These are phyloP conservation scores for Penicillium cataractarum DNA, from an alignment of 495 filamentous ascomycete genomes.

Conservation along the genomic window DNA sequence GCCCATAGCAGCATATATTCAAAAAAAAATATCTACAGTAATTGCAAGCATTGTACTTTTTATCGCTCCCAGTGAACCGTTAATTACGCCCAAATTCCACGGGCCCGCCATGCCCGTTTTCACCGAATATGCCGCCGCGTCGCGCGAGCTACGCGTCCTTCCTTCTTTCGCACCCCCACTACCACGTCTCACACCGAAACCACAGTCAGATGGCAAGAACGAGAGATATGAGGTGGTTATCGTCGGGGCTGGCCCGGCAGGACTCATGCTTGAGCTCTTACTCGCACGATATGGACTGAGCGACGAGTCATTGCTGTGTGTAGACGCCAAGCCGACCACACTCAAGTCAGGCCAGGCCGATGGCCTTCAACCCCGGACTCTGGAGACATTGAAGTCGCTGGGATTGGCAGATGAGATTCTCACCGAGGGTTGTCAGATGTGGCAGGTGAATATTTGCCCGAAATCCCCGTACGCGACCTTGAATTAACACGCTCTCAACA, in stretches of 20 bases:
- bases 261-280: slow-evolving; percentile 50
- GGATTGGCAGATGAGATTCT: slow-evolving; percentile 44
- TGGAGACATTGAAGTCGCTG: slow-evolving; percentile 63
- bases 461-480: slow-evolving; percentile 6
- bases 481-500: not conserved
- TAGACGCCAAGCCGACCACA: slow-evolving; percentile 48
- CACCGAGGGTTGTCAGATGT: slow-evolving; percentile 42
- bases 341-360: slow-evolving; percentile 64
- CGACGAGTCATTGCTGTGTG: slow-evolving; percentile 47
- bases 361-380: slow-evolving; percentile 61
- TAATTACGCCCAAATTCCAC: not conserved
- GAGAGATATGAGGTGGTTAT: slow-evolving; percentile 51
- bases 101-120: slow-evolving; percentile 47
- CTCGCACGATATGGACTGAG: slow-evolving; percentile 53
- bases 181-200: slow-evolving; percentile 36
- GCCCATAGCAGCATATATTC: too few species aligned
- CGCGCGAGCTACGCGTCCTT: slow-evolving; percentile 44
- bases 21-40: slow-evolving; percentile 14
- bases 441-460: slow-evolving; percentile 48
- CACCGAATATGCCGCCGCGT: slow-evolving; percentile 42
- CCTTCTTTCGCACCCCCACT: slow-evolving; percentile 49
- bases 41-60: too few species aligned
- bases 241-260: slow-evolving; percentile 51
- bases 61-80: not conserved
- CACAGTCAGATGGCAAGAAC: slow-evolving; percentile 10